Evolutionary conservation across 176 grass and related monocot genomes (phyloP), one percentile per base, ranked within the genome.

Genomic region (Eragrostis nindensis): DNA sequence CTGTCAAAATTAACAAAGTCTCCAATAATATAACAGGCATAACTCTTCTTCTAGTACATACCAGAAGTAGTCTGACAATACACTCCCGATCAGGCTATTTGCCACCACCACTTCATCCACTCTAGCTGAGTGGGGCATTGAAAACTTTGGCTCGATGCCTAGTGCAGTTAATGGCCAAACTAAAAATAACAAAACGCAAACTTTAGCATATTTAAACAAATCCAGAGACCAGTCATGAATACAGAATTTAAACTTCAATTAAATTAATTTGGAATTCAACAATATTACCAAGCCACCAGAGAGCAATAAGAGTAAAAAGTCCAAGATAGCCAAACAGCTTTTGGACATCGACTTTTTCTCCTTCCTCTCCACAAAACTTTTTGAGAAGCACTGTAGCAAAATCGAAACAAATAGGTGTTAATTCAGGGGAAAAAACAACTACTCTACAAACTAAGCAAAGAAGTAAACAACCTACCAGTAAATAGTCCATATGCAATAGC

Each of bases 61-160:
- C 96, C 96, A 95, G 63, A 99, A 99, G 69, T 99, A 99, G 78
- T 99, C 92, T 1, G 96, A 99, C 55, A 99, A 55, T 55, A 99
- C 96, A 48, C 90, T 99, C 38, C 96, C 96, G 62, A 99, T 84
- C 45, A 99, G 90, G 64, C 96, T 89, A 76, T 99, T 99, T 69
- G 92, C 96, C 76, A 99, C 53, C 81, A 99, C 90, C 49, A 99
- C 90, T 91, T 99, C 90, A 77, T 99, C 96, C 62, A 94, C 86
- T 91, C 84, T 99, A 82, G 92, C 90, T 45, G 96, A 99, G 81
- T 93, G 92, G 46, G 96, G 96, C 82, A 99, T 90, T 32, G 92
- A 90, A 84, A 99, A 99, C 83, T 99, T 99, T 38, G 96, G 96
- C 50, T 99, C 96, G 4, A 99, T 85, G 42, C 96, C 96, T 62